Base-by-base conservation (phyloP, 192 early-diverging fungal genomes). In the Umbelopsis sp. region DNA sequence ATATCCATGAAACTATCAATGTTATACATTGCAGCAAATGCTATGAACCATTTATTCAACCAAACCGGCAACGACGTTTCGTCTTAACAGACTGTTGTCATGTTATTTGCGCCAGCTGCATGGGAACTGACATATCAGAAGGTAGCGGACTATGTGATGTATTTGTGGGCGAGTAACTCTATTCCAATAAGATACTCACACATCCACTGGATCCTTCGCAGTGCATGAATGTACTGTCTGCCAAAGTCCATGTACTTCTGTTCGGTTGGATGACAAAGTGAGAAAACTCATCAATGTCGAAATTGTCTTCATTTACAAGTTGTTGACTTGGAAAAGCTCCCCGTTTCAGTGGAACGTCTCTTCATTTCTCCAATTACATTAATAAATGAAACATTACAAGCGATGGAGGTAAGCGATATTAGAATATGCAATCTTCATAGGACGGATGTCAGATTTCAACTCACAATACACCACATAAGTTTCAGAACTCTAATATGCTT, bases 31-130 rank as follows among this genome's bases (percentile, higher is more conserved):
- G 56, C 14, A 62, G 34, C n/a, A 62, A 62, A 34, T 62, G 56
- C 56, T 62, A 50, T 32, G 43, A 53, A 21, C 9, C 21, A 34
- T 68, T n/a, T 1, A 20, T 62, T 65, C 65, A 65, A 50, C 17
- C 56, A 34, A 22, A 54, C 8, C 56, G 17, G 17, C 31, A 62
- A 31, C 10, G 29, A 36, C 16, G 17, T 8, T 62, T 62, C 20
- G 56, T 62, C 8, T 51, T 75, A n/a, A 70, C 73, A 5, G 68
- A 70, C 10, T 75, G 73, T 44, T 52, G 73, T 10, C 68, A 69
- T 52, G 41, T 65, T 7, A 21, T 75, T 12, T 75, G 73, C 65
- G 17, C 29, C 12, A 29, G 43, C 22, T 70, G 68, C 45, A 12
- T 62, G 20, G n/a, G 31, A 12, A n/a, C n/a, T 16, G 5, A 34